Evolutionary conservation across 2,329 filamentous ascomycete genomes (phyloP).

Genomic region (Arthrobotrys sinensis): DNA sequence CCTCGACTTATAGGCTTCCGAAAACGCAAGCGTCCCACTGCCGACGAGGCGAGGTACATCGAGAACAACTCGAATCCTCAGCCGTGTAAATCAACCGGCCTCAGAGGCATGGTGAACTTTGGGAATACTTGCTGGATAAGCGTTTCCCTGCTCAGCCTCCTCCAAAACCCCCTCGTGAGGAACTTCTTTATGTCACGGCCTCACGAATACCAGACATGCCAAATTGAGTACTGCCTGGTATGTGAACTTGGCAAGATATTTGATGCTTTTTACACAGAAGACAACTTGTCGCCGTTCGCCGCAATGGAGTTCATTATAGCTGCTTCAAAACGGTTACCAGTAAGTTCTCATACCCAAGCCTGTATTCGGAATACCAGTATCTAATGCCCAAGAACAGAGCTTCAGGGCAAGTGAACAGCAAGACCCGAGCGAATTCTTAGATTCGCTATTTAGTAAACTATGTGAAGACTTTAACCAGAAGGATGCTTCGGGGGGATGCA

Average conservation of each 20-base stretch:
- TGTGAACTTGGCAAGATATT: constrained; percentile 77
- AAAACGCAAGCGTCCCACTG: constrained; percentile 51
- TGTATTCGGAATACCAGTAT: not conserved
- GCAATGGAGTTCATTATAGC: constrained; percentile 57
- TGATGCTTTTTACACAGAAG: constrained; percentile 75
- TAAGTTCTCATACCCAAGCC: not conserved
- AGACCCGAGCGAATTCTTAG: constrained; percentile 72
- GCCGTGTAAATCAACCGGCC: constrained; percentile 84
- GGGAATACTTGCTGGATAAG: constrained; percentile 99
- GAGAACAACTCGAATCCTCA: constrained; percentile 82
- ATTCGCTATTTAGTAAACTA: constrained; percentile 89
- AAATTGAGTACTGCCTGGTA: constrained; percentile 68
- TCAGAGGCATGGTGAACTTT: constrained; percentile 95
- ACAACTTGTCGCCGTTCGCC: constrained; percentile 62
- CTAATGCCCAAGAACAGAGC: constrained; percentile 21
- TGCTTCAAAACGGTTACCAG: constrained; percentile 42
- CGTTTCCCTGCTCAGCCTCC: constrained; percentile 90
- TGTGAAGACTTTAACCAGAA: constrained; percentile 74
- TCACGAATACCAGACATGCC: constrained; percentile 83
- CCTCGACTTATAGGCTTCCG: constrained; percentile 13
- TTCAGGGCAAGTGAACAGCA: constrained; percentile 52
- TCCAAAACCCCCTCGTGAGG: constrained; percentile 92
- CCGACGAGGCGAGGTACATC: constrained; percentile 82
- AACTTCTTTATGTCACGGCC: constrained; percentile 94
- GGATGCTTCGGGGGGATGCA: constrained; percentile 73